phyloP scores from a whole-genome alignment of 306 rosid species.

The Mimosa pudica region DNA sequence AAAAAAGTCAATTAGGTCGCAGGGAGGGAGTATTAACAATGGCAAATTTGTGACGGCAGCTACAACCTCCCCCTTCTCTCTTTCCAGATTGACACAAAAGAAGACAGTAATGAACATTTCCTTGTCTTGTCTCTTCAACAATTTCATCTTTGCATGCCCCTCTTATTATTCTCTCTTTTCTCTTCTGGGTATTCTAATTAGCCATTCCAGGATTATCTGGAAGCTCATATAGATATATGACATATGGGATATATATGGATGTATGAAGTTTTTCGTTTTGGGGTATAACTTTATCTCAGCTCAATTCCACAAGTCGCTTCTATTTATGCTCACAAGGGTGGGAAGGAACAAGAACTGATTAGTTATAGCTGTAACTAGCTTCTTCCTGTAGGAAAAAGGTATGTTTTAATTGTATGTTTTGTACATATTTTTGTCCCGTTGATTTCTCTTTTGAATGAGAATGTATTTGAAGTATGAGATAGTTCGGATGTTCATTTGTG shows the following conservation, averaged over 20 bases:
- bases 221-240: too few relatives aligned
- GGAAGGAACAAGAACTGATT: not conserved
- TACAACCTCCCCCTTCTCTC: not conserved
- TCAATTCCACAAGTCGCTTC: not conserved
- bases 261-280: not conserved
- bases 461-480: not conserved
- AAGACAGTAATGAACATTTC: constrained; percentile 1
- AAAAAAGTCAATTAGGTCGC: too few relatives aligned
- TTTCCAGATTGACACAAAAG: not conserved
- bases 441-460: not conserved
- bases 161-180: not conserved
- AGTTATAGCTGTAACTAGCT: not conserved
- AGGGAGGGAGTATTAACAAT: too few relatives aligned
- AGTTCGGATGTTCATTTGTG: not conserved
- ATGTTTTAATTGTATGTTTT: not conserved
- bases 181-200: too few relatives aligned
- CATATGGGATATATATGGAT: too few relatives aligned
- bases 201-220: not conserved
- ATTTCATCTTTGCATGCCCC: constrained; percentile 19
- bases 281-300: not conserved
- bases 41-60: not conserved
- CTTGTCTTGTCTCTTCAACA: not conserved
- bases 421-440: not conserved
- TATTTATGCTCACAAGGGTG: not conserved
- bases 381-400: not conserved